Base-by-base conservation (phyloP, 2,329 filamentous ascomycete genomes). In the Arthrobotrys conoides region DNA sequence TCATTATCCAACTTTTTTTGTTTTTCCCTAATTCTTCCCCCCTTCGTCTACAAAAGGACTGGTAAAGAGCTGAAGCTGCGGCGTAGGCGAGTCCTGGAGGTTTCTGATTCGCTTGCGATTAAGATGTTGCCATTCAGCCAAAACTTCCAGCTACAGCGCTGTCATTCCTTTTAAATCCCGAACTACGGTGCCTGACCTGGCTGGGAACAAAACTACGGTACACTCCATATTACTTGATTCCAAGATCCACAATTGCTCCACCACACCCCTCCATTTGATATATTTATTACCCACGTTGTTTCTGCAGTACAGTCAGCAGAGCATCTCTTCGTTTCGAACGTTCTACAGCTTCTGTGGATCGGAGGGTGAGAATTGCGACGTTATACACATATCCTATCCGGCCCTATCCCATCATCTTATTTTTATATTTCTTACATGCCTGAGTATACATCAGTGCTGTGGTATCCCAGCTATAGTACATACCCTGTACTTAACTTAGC, bases 301-400 rank as follows among this genome's bases (percentile, higher is more conserved):
- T 22, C 41, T 61, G 55, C 68, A 71, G 57, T 41, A 71, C 68
- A 71, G 68, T 71, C 68, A 71, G 68, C 57, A 71, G 53, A 59
- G 53, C 44, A 33, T 61, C 41, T 44, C 51, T 55, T 63, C 63
- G 57, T 51, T 46, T 64, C 33, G 27, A 41, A 53, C 16, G 30
- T 69, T 44, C 33, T 30, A 57, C 33, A 69, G 36, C 14, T 22
- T 41, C 36, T 33, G 65, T 46, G 41, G 16, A 33, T 33, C 8
- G 48, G 14, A 27, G 53, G 18, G 10, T 55, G 65, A 53, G 64
- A 30, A 30, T 48, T 66, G 59, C 61, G 61, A 66, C 61, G 59
- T 72, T 46, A 59, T 66, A 65, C 59, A 22, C 20, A 51, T 18
- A 10, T 48, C 24, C n/a, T 41, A 63, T 10, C 41, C 18, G 5